Conservation (phyloP, 495 filamentous ascomycete species). For the Lasiosphaeris hirsuta region DNA sequence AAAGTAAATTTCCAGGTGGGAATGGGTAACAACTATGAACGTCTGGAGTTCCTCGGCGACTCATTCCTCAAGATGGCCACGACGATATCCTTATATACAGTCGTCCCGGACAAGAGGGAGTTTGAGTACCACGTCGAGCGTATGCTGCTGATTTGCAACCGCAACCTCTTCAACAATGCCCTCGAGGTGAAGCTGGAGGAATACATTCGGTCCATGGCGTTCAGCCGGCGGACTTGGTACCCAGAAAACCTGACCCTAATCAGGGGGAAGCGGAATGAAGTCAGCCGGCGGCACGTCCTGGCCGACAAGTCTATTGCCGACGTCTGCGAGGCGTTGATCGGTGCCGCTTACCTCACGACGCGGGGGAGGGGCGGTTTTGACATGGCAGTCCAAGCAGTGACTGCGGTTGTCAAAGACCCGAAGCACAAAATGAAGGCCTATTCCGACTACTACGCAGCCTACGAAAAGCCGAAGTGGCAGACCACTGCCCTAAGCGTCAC, state of each 20-base stretch:
- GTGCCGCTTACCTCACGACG: slow-evolving; percentile 73
- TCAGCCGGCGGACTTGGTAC: slow-evolving; percentile 79
- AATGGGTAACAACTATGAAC: slow-evolving; percentile 97
- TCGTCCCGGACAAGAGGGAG: slow-evolving; percentile 75
- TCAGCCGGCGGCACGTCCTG: slow-evolving; percentile 53
- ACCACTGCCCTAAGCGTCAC: slow-evolving; percentile 51
- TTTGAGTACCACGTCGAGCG: slow-evolving; percentile 85
- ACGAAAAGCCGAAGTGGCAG: slow-evolving; percentile 72
- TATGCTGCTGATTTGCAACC: slow-evolving; percentile 91
- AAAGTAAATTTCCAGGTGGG: slow-evolving; percentile 76
- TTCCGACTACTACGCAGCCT: slow-evolving; percentile 68
- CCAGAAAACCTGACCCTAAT: slow-evolving; percentile 64
- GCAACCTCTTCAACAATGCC: slow-evolving; percentile 78
- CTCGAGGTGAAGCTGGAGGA: slow-evolving; percentile 63
- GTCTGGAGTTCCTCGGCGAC: slow-evolving; percentile 91
- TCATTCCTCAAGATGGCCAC: slow-evolving; percentile 95
- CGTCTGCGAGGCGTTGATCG: slow-evolving; percentile 93
- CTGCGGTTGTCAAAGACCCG: slow-evolving; percentile 61
- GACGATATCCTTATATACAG: slow-evolving; percentile 74
- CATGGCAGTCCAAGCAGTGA: slow-evolving; percentile 80
- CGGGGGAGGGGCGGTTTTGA: slow-evolving; percentile 53
- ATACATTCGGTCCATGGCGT: slow-evolving; percentile 78
- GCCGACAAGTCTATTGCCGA: slow-evolving; percentile 94
- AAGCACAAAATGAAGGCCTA: slow-evolving; percentile 68
- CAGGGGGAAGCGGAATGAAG: slow-evolving; percentile 48